Conservation (phyloP, 129 eudicot species). For the Chrysanthemum seticuspe region DNA sequence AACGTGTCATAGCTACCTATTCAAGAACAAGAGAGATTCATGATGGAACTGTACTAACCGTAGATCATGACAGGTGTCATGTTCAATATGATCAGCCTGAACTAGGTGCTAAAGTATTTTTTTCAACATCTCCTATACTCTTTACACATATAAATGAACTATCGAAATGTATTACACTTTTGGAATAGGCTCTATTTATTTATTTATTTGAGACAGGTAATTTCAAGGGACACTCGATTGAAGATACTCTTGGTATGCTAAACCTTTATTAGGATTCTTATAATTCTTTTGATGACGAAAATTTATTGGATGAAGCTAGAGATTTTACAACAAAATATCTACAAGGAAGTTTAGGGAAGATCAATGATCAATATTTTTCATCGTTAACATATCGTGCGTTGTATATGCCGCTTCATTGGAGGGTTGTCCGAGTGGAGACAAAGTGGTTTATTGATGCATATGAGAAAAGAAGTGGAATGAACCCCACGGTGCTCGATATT, state of each 20-base stretch:
- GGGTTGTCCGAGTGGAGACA: constrained; percentile 38
- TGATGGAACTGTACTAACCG: too few relatives aligned
- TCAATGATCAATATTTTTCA: not conserved
- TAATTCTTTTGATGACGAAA: constrained; percentile 32
- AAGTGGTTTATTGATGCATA: constrained; percentile 37
- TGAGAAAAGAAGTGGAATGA: constrained; percentile 28
- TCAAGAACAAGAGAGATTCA: too few relatives aligned
- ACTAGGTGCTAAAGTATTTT: too few relatives aligned
- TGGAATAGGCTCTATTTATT: too few relatives aligned
- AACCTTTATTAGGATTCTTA: constrained; percentile 45
- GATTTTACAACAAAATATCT: constrained; percentile 31
- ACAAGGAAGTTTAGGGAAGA: constrained; percentile 6
- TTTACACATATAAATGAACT: too few relatives aligned
- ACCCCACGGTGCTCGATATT: constrained; percentile 31
- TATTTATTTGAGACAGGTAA: too few relatives aligned
- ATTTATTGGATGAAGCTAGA: constrained; percentile 37
- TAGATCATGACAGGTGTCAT: too few relatives aligned
- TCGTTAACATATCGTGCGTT: constrained; percentile 38
- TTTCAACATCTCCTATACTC: too few relatives aligned
- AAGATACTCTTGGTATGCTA: constrained; percentile 37
- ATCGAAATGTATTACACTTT: too few relatives aligned
- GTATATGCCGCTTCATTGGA: constrained; percentile 47
- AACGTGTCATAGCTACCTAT: too few relatives aligned
- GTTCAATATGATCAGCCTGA: too few relatives aligned
- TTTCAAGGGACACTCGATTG: too few relatives aligned